A percentile compares a stretch with the other conserved stretches of the same genome.
Conservation (phyloP, 2,329 filamentous ascomycete species). For the Microdochium nivale region DNA sequence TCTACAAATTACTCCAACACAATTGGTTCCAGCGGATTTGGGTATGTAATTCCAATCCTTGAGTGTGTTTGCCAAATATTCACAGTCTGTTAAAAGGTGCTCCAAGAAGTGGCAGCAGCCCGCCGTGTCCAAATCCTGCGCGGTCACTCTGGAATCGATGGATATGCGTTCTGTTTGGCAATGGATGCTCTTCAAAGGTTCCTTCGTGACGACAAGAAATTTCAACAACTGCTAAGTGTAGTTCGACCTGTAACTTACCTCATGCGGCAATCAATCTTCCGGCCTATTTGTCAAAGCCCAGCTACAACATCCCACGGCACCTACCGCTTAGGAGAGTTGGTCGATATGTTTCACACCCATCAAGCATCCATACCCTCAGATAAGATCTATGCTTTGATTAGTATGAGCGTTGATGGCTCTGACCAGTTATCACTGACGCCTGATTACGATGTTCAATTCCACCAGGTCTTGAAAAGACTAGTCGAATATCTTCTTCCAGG, state of each 20-base stretch:
- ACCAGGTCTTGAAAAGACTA: not conserved
- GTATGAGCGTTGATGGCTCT: not conserved
- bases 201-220: not conserved
- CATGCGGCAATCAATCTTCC: not conserved
- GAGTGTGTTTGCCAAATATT: not conserved
- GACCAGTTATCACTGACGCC: not conserved
- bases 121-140: not conserved
- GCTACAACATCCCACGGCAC: not conserved
- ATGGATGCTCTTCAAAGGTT: not conserved
- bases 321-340: not conserved
- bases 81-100: not conserved
- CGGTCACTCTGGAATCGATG: not conserved
- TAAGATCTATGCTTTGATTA: not conserved
- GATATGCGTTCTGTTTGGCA: not conserved
- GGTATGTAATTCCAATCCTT: not conserved
- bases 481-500: not conserved
- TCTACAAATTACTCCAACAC: not conserved
- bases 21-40: not conserved
- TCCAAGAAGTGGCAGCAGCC: not conserved
- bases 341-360: not conserved
- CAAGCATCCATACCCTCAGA: not conserved
- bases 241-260: not conserved
- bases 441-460: not conserved
- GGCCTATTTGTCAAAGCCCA: not conserved
- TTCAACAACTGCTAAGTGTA: not conserved